Evolutionary conservation across 2,329 filamentous ascomycete genomes (phyloP).

Genomic region (Phoma sp.): DNA sequence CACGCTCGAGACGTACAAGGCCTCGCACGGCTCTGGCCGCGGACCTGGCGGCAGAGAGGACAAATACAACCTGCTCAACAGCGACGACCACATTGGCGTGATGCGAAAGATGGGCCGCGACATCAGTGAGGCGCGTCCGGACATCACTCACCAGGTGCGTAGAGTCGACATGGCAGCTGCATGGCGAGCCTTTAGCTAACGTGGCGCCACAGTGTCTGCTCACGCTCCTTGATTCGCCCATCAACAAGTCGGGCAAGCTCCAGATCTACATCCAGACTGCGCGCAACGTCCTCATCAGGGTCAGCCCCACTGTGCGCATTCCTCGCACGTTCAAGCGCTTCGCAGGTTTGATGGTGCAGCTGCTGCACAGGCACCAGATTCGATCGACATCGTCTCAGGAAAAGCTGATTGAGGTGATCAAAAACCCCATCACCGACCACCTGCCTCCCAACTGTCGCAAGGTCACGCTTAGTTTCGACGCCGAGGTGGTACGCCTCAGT

Average conservation of each 20-base stretch:
- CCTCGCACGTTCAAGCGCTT: constrained; percentile 99
- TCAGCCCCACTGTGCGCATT: constrained; percentile 97
- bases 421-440: constrained; percentile 97
- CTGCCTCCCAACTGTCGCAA: constrained; percentile 97
- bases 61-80: constrained; percentile 97
- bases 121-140: constrained; percentile 95
- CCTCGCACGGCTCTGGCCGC: constrained; percentile 72
- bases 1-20: constrained; percentile 96
- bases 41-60: constrained; percentile 76
- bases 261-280: constrained; percentile 99
- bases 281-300: constrained; percentile 95
- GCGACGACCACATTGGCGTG: constrained; percentile 97
- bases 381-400: constrained; percentile 96
- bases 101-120: constrained; percentile 99
- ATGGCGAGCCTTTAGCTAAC: constrained; percentile 26
- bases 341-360: constrained; percentile 96
- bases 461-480: constrained; percentile 94
- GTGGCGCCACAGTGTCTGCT: constrained; percentile 77
- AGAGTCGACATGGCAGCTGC: constrained; percentile 13
- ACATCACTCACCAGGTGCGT: constrained; percentile 97
- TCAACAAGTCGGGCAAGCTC: constrained; percentile 97
- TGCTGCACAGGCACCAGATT: constrained; percentile 93
- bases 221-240: constrained; percentile 93
- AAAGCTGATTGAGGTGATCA: constrained; percentile 95
- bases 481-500: constrained; percentile 81